Base-by-base conservation (phyloP, 148 eudicot species). In the Nepenthes gracilis region DNA sequence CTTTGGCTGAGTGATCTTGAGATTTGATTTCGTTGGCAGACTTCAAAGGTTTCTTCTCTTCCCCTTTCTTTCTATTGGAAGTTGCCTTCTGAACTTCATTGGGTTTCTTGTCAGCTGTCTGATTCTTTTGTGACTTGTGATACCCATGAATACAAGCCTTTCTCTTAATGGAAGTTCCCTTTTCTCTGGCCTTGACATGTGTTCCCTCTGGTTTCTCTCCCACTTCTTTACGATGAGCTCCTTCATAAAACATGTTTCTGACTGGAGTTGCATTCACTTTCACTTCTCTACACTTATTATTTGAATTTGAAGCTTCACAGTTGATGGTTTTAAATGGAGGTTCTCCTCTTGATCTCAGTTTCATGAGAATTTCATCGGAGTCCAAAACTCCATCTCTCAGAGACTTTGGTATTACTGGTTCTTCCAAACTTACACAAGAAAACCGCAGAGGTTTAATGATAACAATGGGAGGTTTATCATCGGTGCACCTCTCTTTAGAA, bases 381-480 rank as follows among this genome's bases (percentile, higher is more conserved):
- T 10, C 60, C 48, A 58, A 55, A 57, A 35, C 58, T 55, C 43
- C 69, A 45, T 64, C 54, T 23, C 53, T 72, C 14, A 35, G 54
- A 8, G 48, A 62, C 55, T 55, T 67, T 14, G 67, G 68, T 34
- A 23, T 4, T 33, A 48, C 54, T 59, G 55, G 47, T 10, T 62
- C 64, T 69, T 76, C 74, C 32, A 55, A 61, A 33, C 59, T 54
- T 12, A 37, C 36, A 36, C 59, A 63, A 47, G 77, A 64, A 70
- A 51, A 45, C 40, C 48, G 54, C 56, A 62, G 15, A 45, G 87
- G 87, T 56, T 56, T 79, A 56, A 82, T 69, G 64, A 82, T 36
- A 33, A 82, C 87, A 55, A 82, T 82, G 36, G 83, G 87, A 0
- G 81, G 70, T 43, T 61, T 47, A 51, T 66, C 77, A 52, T 67